Conservation (phyloP, 768 basidiomycete genomes). For the Boletus vinaceobasis region DNA sequence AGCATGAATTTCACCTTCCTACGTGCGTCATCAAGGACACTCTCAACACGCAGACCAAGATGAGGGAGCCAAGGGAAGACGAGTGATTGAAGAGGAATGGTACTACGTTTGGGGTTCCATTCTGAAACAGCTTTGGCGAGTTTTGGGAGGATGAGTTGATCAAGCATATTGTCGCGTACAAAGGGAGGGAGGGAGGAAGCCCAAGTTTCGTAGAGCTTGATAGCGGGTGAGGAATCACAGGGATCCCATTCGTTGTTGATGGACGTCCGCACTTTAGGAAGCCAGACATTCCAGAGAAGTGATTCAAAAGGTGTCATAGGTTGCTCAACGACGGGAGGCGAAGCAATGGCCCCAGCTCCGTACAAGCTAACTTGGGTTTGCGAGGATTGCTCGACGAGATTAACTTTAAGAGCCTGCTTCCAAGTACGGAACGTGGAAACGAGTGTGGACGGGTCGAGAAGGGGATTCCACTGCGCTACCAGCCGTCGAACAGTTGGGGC, state of each 20-base stretch:
- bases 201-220: constrained; percentile 88
- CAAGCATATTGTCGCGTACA: constrained; percentile 91
- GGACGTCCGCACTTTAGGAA: constrained; percentile 88
- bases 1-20: constrained; percentile 81
- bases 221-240: constrained; percentile 64
- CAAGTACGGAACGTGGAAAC: constrained; percentile 65
- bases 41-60: constrained; percentile 78
- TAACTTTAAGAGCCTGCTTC: constrained; percentile 65
- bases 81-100: constrained; percentile 65
- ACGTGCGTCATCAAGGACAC: constrained; percentile 81
- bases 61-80: constrained; percentile 97
- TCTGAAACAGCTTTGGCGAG: constrained; percentile 77
- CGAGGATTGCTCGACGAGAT: constrained; percentile 40
- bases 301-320: constrained; percentile 96
- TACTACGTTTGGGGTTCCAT: constrained; percentile 68
- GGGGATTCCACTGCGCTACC: constrained; percentile 77
- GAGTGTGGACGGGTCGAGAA: constrained; percentile 68
- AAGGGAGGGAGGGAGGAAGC: constrained; percentile 82
- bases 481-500: constrained; percentile 73
- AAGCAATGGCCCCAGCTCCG: constrained; percentile 41
- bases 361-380: constrained; percentile 53
- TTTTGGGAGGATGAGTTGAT: constrained; percentile 94
- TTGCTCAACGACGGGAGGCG: constrained; percentile 39
- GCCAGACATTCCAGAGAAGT: constrained; percentile 91
- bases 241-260: constrained; percentile 96